These are phyloP conservation scores for carrot (Daucus carota) DNA, from an alignment of 129 eudicot genomes.

Conservation along the genomic window DH1_v3.0 NC_030386.2:32003501-32004000, in stretches of 20 bases:
- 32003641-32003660: neutral
- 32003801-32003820: neutral
- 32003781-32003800: neutral
- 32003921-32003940: neutral
- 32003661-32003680: neutral
- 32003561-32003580: neutral
- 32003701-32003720: neutral
- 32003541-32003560: neutral
- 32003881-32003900: neutral
- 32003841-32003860: neutral
- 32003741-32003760: neutral
- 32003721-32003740: neutral
- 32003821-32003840: neutral
- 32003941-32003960: neutral
- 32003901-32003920: neutral
- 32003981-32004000: neutral
- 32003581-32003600: neutral
- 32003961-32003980: neutral
- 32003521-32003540: conserved; percentile 41
- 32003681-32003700: neutral
- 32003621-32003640: neutral
- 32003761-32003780: neutral
- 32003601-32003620: neutral
- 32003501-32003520: conserved; percentile 90
- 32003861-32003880: neutral